These are phyloP conservation scores for Juncus inflexus DNA, from an alignment of 176 grass and related monocot species.

Conservation along the genomic window DNA sequence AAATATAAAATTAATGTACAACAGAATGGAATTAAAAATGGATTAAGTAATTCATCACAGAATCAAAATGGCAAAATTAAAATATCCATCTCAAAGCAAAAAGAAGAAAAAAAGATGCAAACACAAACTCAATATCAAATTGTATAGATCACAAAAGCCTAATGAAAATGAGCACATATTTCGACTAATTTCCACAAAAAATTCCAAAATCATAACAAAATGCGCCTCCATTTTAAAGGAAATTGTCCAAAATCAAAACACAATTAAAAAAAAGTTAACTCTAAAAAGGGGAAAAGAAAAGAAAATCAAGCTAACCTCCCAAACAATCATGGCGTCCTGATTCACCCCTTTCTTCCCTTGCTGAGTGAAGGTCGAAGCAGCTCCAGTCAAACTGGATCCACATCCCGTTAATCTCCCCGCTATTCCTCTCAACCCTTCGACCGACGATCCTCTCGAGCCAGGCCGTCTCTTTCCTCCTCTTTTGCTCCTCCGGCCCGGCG, in stretches of 20 bases:
- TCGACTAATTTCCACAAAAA: constrained; percentile 15
- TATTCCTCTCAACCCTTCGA: constrained; percentile 34
- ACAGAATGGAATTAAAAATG: too few relatives aligned
- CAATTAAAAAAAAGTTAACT: neutral
- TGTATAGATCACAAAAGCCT: too few relatives aligned
- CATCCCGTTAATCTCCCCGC: constrained; percentile 46
- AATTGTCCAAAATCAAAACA: neutral
- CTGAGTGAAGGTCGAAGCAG: constrained; percentile 72
- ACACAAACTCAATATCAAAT: too few relatives aligned
- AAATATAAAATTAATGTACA: too few relatives aligned
- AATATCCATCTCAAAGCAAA: neutral
- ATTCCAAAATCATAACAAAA: neutral
- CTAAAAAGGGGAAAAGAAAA: neutral
- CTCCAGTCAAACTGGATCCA: constrained; percentile 37
- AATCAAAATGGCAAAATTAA: neutral
- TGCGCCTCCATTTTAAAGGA: neutral
- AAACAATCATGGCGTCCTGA: constrained; percentile 91
- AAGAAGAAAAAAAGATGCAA: neutral
- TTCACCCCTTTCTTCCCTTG: constrained; percentile 92
- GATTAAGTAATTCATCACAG: too few relatives aligned
- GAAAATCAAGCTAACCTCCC: constrained; percentile 45
- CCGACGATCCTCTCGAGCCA: constrained; percentile 19
- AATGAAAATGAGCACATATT: constrained; percentile 7
- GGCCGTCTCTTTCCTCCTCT: constrained; percentile 16
- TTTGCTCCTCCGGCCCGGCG: constrained; percentile 23